These are phyloP conservation scores for Rostrohypoxylon terebratum DNA, from an alignment of 495 filamentous ascomycete genomes.

Conservation along the genomic window DNA sequence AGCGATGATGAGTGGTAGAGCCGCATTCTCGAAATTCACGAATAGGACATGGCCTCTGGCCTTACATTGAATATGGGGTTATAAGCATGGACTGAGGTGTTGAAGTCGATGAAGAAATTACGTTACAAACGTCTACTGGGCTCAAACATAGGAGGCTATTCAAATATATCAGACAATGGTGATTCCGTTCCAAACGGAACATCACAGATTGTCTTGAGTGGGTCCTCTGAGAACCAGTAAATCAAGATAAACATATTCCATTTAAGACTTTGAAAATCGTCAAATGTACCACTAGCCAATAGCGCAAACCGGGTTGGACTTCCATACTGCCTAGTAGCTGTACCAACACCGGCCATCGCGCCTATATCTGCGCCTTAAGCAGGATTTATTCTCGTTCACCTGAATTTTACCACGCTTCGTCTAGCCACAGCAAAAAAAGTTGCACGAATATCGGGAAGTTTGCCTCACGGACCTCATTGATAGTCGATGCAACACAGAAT, in stretches of 20 bases:
- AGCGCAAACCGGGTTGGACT: slow-evolving; percentile 18
- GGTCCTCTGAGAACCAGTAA: not conserved
- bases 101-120: not conserved
- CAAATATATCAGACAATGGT: not conserved
- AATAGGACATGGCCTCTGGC: not conserved
- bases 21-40: slow-evolving; percentile 29
- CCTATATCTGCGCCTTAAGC: not conserved
- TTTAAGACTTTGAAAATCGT: slow-evolving; percentile 10
- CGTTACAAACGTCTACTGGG: not conserved
- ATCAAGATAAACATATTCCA: not conserved
- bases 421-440: not conserved
- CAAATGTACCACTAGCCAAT: slow-evolving; percentile 33
- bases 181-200: not conserved
- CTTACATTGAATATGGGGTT: slow-evolving; percentile 4
- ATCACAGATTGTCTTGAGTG: not conserved
- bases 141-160: not conserved
- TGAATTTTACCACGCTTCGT: not conserved
- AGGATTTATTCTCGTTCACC: slow-evolving; percentile 2
- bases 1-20: slow-evolving; percentile 81
- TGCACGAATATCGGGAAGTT: not conserved
- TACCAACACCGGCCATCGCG: slow-evolving; percentile 15
- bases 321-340: not conserved
- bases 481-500: not conserved
- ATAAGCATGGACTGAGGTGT: not conserved
- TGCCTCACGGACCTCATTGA: not conserved